Percentiles rank a stretch among this genome's conserved stretches.
These are phyloP conservation scores for Ilyonectria destructans DNA, from an alignment of 2,329 filamentous ascomycete species.

Conservation along the genomic window DNA sequence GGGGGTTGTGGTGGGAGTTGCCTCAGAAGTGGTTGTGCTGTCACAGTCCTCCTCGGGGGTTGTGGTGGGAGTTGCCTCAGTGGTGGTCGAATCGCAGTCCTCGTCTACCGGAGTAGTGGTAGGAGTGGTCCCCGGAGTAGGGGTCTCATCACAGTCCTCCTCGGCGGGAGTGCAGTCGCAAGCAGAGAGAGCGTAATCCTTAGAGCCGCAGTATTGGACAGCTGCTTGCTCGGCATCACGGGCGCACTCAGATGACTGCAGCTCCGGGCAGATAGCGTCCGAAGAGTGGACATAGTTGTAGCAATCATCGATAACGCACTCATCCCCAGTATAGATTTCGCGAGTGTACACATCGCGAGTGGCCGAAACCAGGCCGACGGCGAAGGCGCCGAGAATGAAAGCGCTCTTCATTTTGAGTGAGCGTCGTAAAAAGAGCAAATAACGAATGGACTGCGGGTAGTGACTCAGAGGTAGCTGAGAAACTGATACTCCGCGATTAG, in stretches of 20 bases:
- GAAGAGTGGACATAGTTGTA: too few relatives aligned
- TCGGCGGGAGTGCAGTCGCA: not conserved
- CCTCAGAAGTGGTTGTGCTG: not conserved
- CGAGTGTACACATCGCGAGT: too few relatives aligned
- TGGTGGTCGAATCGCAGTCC: not conserved
- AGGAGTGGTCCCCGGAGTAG: not conserved
- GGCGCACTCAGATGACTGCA: too few relatives aligned
- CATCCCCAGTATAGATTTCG: too few relatives aligned
- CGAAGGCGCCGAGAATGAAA: constrained; percentile 52
- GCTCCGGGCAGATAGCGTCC: too few relatives aligned
- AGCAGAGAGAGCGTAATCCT: too few relatives aligned
- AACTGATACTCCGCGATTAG: constrained; percentile 42
- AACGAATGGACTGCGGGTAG: constrained; percentile 50
- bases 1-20: constrained; percentile 6
- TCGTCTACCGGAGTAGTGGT: not conserved
- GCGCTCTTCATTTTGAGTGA: constrained; percentile 54
- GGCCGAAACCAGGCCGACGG: constrained; percentile 44
- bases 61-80: not conserved
- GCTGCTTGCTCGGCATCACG: not conserved
- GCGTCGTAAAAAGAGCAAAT: constrained; percentile 41
- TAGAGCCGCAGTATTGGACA: not conserved
- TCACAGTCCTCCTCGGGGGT: not conserved
- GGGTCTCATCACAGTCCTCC: not conserved
- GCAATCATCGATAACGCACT: too few relatives aligned
- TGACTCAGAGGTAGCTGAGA: constrained; percentile 40